phyloP scores from a whole-genome alignment of 192 early-diverging fungal genomes.

The Coemansia aciculifera region DNA sequence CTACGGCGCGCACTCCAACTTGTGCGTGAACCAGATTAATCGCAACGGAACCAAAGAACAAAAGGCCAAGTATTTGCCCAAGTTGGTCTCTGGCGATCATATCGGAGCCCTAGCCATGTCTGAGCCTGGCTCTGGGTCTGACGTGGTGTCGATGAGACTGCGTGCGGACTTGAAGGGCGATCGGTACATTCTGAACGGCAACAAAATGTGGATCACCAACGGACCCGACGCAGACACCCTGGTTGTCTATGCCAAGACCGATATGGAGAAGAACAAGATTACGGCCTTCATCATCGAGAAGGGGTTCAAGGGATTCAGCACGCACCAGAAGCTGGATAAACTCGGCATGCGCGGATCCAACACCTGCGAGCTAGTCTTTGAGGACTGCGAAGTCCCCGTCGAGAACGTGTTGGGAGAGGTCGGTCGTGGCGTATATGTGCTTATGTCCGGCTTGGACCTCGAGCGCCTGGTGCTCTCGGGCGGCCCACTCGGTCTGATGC shows the following conservation, averaged over 20 bases:
- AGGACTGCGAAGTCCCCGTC: constrained; percentile 85
- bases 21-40: constrained; percentile 95
- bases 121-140: constrained; percentile 85
- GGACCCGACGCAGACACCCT: constrained; percentile 87
- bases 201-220: constrained; percentile 98
- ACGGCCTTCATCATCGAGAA: constrained; percentile 95
- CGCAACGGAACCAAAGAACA: constrained; percentile 86
- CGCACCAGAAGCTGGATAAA: constrained; percentile 89
- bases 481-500: constrained; percentile 91
- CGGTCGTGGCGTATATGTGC: constrained; percentile 89
- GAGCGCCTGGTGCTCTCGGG: constrained; percentile 89
- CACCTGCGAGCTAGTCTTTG: constrained; percentile 93
- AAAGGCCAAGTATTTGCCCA: constrained; percentile 87
- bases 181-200: constrained; percentile 81
- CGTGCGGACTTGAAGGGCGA: constrained; percentile 82
- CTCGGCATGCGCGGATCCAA: constrained; percentile 95
- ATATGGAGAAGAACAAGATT: constrained; percentile 76
- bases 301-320: constrained; percentile 82
- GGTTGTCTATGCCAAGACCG: constrained; percentile 92
- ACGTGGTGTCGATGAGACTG: constrained; percentile 90
- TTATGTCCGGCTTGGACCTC: constrained; percentile 92
- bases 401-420: constrained; percentile 85
- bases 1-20: constrained; percentile 96
- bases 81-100: constrained; percentile 82
- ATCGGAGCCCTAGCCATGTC: constrained; percentile 95